Conservation (phyloP, 164 flowering plant species). For the Vitis cinerea region DNA sequence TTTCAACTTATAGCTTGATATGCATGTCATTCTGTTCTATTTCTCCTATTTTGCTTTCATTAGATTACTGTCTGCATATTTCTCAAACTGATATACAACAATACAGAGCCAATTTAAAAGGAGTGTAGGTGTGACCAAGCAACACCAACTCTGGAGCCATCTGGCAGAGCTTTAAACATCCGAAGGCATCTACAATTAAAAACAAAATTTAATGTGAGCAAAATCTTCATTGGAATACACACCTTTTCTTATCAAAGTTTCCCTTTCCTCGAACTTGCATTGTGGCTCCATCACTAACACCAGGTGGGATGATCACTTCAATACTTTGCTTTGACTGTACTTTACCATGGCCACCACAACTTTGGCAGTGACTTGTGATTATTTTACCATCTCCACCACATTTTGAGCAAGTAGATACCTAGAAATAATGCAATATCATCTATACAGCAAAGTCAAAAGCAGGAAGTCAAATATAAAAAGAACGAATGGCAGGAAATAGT, state of each 20-base stretch:
- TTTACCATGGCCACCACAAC: slow-evolving; percentile 68
- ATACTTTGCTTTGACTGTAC: slow-evolving; percentile 47
- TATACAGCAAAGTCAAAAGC: slow-evolving; percentile 4
- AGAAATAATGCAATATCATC: slow-evolving; percentile 10
- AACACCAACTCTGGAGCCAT: background rate
- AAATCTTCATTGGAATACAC: slow-evolving; percentile 1
- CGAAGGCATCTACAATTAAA: background rate
- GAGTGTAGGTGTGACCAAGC: background rate
- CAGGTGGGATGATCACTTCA: slow-evolving; percentile 73
- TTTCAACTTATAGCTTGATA: too few relatives aligned
- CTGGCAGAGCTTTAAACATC: background rate
- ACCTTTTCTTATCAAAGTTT: slow-evolving; percentile 75
- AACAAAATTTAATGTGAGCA: background rate
- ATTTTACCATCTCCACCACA: slow-evolving; percentile 82
- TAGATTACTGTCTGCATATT: too few relatives aligned
- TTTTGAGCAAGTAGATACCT: slow-evolving; percentile 82
- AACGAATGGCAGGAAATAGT: background rate
- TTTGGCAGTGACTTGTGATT: slow-evolving; percentile 65
- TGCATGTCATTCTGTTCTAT: too few relatives aligned
- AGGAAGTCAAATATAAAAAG: background rate
- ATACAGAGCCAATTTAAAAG: background rate
- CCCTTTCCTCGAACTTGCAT: slow-evolving; percentile 86
- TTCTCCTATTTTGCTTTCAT: too few relatives aligned
- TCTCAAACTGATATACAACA: too few relatives aligned
- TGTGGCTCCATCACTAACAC: slow-evolving; percentile 72